Conservation (phyloP, 345 rosid genomes). For the Sonneratia caseolaris region DNA sequence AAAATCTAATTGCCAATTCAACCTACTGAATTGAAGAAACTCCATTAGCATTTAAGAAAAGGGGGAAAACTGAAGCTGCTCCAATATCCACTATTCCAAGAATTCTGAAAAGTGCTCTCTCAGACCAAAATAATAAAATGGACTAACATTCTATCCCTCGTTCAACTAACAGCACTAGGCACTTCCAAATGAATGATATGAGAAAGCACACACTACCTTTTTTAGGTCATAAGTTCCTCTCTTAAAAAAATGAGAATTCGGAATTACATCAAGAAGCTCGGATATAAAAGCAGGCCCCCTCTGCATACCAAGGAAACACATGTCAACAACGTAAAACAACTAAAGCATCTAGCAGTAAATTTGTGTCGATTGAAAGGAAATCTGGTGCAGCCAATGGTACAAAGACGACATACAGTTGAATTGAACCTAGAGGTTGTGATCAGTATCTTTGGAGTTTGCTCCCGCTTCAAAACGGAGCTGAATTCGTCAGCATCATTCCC, state of each 20-base stretch:
- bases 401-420: constrained; percentile 52
- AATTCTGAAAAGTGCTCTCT: no score
- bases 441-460: constrained; percentile 51
- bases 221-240: constrained; percentile 93
- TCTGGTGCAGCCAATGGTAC: not conserved
- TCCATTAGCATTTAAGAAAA: no score
- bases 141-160: not conserved
- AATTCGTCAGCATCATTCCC: constrained; percentile 90
- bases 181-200: not conserved
- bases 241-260: constrained; percentile 66
- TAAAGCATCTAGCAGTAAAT: not conserved
- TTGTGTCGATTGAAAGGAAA: not conserved
- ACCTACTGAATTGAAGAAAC: not conserved
- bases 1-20: not conserved
- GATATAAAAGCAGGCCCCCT: constrained; percentile 80
- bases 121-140: not conserved
- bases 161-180: not conserved
- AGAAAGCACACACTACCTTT: constrained; percentile 33
- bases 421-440: constrained; percentile 91
- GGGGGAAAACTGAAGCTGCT: no score
- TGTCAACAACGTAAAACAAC: not conserved
- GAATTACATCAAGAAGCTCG: constrained; percentile 68
- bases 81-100: no score
- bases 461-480: constrained; percentile 49
- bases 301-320: constrained; percentile 29